Evolutionary conservation across 2,329 filamentous ascomycete species (phyloP), one percentile per base, ranked within the genome.

Genomic region (Xylogone sp.): DNA sequence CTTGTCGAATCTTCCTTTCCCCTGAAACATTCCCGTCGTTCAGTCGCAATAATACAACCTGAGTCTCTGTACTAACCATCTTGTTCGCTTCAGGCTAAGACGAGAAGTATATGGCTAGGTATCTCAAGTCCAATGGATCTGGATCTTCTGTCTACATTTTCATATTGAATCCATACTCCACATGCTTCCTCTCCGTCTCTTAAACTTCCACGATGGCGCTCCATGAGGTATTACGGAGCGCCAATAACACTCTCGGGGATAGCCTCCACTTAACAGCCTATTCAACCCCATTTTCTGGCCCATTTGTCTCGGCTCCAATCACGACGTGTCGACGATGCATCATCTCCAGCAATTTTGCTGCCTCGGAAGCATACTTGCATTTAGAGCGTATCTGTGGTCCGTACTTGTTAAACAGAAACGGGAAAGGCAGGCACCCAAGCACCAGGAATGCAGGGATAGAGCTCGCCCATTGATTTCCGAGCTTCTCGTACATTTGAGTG

Each of bases 391-490:
- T 86, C 27, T 56, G 22, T 2, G 67, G 71, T 43, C 87, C 88
- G 65, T 89, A 90, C 59, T 79, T 83, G 72, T 87, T 88, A 68
- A 92, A 89, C 18, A 92, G 67, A 68, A 88, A 86, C 0, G 88
- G 87, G 61, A 87, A 84, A 0, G 88, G 86, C 21, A 89, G 72
- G 67, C 87, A 90, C 9, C 76, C 78, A 3, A 90, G 66, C 0
- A 86, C 81, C 3, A 92, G 72, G 70, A 92, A 91, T 0, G 84
- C 88, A 0, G 87, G 87, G 10, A 92, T 72, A 0, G 81, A 83
- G 29, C 77, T 82, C 1, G 86, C 88, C 88, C 88, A 92, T 70
- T 90, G 86, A 50, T 87, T 83, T 45, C 87, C 86, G 3, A 86
- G 73, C 52, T 75, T 70, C 2, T 71, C 48, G 51, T 70, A 73